Conservation (phyloP, 2,329 filamentous ascomycete species). For the Colletotrichum shisoi region DNA sequence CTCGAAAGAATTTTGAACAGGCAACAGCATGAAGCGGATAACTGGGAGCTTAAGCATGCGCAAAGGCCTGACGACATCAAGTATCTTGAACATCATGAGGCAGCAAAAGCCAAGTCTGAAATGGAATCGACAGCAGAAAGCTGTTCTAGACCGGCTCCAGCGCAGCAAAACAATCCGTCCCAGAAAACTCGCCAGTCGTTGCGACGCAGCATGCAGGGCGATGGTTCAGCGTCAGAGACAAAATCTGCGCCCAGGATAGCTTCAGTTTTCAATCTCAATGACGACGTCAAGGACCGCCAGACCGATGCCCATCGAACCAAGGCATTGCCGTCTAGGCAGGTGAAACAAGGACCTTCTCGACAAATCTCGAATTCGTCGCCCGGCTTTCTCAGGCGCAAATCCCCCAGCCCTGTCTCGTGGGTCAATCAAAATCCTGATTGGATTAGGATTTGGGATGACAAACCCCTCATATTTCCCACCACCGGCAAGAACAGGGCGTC, state of each 20-base stretch:
- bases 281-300: neutral
- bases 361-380: neutral
- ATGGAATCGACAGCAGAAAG: neutral
- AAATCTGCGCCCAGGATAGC: neutral
- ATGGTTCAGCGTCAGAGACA: neutral
- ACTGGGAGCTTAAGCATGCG: neutral
- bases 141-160: slow-evolving; percentile 1
- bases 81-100: slow-evolving; percentile 16
- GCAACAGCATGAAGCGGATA: neutral
- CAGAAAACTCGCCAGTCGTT: neutral
- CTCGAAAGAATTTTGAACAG: slow-evolving; percentile 17
- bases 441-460: slow-evolving; percentile 59
- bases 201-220: slow-evolving; percentile 21
- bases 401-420: slow-evolving; percentile 54
- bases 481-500: slow-evolving; percentile 67
- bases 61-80: slow-evolving; percentile 15
- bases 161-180: slow-evolving; percentile 6
- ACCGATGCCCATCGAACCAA: neutral
- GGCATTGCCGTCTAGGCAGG: slow-evolving; percentile 5
- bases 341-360: slow-evolving; percentile 14
- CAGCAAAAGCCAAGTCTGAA: neutral
- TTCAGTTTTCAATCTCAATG: neutral
- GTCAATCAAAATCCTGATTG: slow-evolving; percentile 60
- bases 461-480: slow-evolving; percentile 68
- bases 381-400: slow-evolving; percentile 32